phyloP scores from a whole-genome alignment of 352 stramenopile genomes.

The Poterioochromonas sp. region DNA sequence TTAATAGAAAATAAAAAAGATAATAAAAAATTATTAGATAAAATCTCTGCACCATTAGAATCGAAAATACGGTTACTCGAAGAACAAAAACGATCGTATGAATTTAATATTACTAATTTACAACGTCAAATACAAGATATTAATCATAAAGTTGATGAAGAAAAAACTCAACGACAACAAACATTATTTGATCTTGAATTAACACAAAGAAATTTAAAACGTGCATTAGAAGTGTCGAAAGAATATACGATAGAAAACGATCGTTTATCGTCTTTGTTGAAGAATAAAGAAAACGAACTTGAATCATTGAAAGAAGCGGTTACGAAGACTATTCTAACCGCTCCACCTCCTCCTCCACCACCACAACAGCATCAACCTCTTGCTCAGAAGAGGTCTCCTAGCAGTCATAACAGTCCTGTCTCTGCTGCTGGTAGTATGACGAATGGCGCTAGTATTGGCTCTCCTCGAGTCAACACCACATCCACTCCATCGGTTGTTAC shows the following conservation, averaged over 20 bases:
- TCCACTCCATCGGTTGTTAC: no score
- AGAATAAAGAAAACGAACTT: background rate
- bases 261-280: background rate
- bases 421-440: no score
- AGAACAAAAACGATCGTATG: background rate
- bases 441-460: no score
- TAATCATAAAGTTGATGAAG: background rate
- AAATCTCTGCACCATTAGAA: background rate
- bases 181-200: background rate
- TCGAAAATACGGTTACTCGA: conserved; percentile 6
- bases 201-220: conserved; percentile 1
- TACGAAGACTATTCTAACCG: no score
- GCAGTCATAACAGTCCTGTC: no score
- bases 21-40: background rate
- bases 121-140: conserved; percentile 5
- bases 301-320: background rate
- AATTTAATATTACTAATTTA: background rate
- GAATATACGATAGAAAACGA: conserved; percentile 1
- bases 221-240: background rate
- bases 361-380: no score
- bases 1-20: conserved; percentile 14
- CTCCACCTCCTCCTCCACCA: no score
- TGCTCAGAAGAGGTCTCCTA: no score
- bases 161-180: background rate
- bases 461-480: no score